Base-by-base conservation (phyloP, 176 grass and related monocot genomes). In the Leersia perrieri region DNA sequence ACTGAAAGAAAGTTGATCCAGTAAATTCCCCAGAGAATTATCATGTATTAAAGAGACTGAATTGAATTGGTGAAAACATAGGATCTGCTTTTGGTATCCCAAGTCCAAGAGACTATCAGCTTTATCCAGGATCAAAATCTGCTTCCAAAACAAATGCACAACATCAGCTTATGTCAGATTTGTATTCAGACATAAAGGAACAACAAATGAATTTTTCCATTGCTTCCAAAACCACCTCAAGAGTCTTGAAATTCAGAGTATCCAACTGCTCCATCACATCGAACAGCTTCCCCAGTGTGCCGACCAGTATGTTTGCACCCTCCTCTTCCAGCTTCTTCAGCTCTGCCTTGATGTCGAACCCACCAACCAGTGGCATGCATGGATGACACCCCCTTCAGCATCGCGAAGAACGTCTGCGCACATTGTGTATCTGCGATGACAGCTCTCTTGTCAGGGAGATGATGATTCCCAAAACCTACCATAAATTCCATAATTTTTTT, bases 61-160 rank as follows among this genome's bases (percentile, higher is more conserved):
- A n/a, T n/a, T n/a, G n/a, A n/a, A n/a, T n/a, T n/a, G n/a, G n/a
- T n/a, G n/a, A n/a, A n/a, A n/a, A n/a, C n/a, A n/a, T n/a, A n/a
- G n/a, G n/a, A 99, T 64, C 80, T 99, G 92, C 63, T 87, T 95
- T 33, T 99, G 87, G 76, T 95, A 99, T 39, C 90, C 92, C 91
- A 99, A 83, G 58, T 95, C 96, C 71, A 99, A 82, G 31, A 99
- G 89, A 58, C 96, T 85, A 66, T 99, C 96, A 63, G 96, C 96
- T 82, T 99, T 92, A 84, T 99, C 96, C 58, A 95, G 75, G 78
- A 99, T 95, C 64, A 99, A 29, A 75, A 95, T 95, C 96, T 99
- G 96, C 70, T 81, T 61, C 86, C 64, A 70, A 73, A 31, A 76
- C 49, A 90, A 33, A 83, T 9, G n/a, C 29, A 87, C 36, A 58